Base-by-base conservation (phyloP, 1,139 yeast genomes). In the Yamadazyma kanchanaburiensis region DNA sequence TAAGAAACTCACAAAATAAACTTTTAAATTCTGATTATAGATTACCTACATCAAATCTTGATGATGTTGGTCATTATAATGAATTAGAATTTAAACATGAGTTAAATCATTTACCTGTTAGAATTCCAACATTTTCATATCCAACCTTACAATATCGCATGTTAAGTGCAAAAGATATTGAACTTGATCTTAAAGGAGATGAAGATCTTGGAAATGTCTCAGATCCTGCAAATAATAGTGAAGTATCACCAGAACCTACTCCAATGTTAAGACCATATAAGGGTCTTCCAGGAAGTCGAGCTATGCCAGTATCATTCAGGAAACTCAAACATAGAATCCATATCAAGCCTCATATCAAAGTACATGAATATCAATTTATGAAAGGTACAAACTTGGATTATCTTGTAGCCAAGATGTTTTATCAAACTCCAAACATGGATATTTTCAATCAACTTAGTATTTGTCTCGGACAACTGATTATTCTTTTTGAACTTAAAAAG, bases 1-100 rank as follows among this genome's bases (percentile, higher is more conserved):
- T 57, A 30, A 38, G 63, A 39, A 46, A 46, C 27, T 46, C 53
- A 25, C 64, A 58, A 31, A 58, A 58, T 38, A 55, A 51, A 32
- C 35, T 58, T 19, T 40, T 58, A 26, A 46, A 45, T 31, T 52
- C 43, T 21, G 45, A 56, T 25, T 56, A 55, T 42, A 32, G 62
- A 26, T 44, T 58, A 34, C 64, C 64, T 1, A 48, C 62, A 2
- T 47, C 58, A 22, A 42, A 31, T 16, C 17, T 24, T 10, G 17
- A 20, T 18, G 26, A 5, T 7, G 21, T 8, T 17, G 24, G 24
- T n/a, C 21, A 20, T 15, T 33, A 30, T 22, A 39, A 34, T 25
- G 38, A 39, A 4, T 32, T 53, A 11, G 63, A 58, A 22, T 49
- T 58, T 29, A 45, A 46, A 27, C 50, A 53, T 39, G 63, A 58